Conservation (phyloP, 2,329 filamentous ascomycete genomes). For the Fusarium floridanum region DNA sequence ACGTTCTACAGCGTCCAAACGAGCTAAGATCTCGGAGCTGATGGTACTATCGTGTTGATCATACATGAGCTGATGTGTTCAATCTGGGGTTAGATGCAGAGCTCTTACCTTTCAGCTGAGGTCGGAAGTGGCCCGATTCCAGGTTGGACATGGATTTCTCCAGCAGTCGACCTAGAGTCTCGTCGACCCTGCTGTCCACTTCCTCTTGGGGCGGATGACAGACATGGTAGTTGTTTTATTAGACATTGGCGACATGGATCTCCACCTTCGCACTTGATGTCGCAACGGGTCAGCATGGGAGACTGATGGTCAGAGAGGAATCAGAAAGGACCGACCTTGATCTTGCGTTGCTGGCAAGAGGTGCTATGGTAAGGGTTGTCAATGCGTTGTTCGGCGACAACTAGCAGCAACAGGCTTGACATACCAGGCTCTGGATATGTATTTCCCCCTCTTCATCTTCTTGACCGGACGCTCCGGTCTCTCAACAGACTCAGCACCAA, state of each 20-base stretch:
- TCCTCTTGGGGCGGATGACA: slow-evolving; percentile 19
- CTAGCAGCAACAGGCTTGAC: background rate
- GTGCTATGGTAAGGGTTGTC: slow-evolving; percentile 8
- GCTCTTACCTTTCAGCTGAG: background rate
- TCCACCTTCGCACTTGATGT: slow-evolving; percentile 29
- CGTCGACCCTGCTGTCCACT: slow-evolving; percentile 12
- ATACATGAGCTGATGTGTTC: background rate
- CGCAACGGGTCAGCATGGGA: background rate
- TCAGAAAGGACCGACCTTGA: slow-evolving; percentile 21
- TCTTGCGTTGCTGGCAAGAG: slow-evolving; percentile 37
- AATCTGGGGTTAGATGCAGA: background rate
- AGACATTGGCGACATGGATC: slow-evolving; percentile 33
- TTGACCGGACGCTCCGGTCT: slow-evolving; percentile 20
- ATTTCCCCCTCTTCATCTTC: slow-evolving; percentile 38
- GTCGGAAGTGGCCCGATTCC: background rate
- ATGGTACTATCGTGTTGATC: background rate
- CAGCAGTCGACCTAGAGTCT: background rate
- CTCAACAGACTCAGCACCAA: background rate
- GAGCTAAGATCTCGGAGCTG: slow-evolving; percentile 16
- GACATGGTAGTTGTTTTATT: slow-evolving; percentile 23
- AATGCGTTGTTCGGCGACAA: background rate
- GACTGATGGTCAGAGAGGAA: background rate
- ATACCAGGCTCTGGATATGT: slow-evolving; percentile 38
- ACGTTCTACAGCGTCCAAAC: slow-evolving; percentile 22
- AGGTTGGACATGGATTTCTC: background rate